Percentiles rank a stretch among this genome's conserved stretches.
Conservation (phyloP, 2,329 filamentous ascomycete species). For the Fusarium agapanthi region DNA sequence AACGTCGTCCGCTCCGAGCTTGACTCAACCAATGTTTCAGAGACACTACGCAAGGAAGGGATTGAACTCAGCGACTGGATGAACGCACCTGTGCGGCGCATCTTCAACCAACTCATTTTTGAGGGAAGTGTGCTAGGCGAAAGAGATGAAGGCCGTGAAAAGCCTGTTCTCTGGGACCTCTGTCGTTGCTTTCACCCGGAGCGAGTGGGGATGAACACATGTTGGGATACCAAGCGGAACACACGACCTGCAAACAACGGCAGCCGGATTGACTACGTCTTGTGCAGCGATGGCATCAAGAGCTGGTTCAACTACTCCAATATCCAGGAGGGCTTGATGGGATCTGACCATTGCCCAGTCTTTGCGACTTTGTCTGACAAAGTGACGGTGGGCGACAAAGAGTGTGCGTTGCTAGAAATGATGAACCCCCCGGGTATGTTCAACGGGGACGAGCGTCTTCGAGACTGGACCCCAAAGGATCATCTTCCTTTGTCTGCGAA, state of each 20-base stretch:
- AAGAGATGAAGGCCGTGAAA: slow-evolving; percentile 74
- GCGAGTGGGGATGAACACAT: slow-evolving; percentile 93
- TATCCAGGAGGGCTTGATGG: slow-evolving; percentile 93
- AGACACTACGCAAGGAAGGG: slow-evolving; percentile 75
- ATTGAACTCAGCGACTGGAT: slow-evolving; percentile 77
- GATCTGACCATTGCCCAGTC: slow-evolving; percentile 96
- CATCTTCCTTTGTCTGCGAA: slow-evolving; percentile 80
- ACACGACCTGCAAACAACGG: slow-evolving; percentile 96
- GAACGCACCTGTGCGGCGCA: slow-evolving; percentile 73
- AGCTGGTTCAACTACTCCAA: slow-evolving; percentile 82
- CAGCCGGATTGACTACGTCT: slow-evolving; percentile 90
- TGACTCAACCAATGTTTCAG: slow-evolving; percentile 79
- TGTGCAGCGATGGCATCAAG: slow-evolving; percentile 82
- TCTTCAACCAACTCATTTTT: slow-evolving; percentile 87
- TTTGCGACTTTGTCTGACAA: slow-evolving; percentile 76
- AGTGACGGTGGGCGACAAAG: slow-evolving; percentile 60
- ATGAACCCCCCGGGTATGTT: slow-evolving; percentile 83
- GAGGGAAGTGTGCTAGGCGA: slow-evolving; percentile 73
- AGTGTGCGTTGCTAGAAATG: slow-evolving; percentile 71
- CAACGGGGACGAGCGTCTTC: slow-evolving; percentile 68
- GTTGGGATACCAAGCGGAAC: slow-evolving; percentile 95
- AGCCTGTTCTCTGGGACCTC: slow-evolving; percentile 82
- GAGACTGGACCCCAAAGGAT: slow-evolving; percentile 73
- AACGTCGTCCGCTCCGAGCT: slow-evolving; percentile 77
- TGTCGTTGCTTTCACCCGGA: slow-evolving; percentile 82